Percentiles rank a stretch among this genome's conserved stretches.
These are phyloP conservation scores for Tetrastigma voinierianum DNA, from an alignment of 164 flowering plant genomes.

Conservation along the genomic window DNA sequence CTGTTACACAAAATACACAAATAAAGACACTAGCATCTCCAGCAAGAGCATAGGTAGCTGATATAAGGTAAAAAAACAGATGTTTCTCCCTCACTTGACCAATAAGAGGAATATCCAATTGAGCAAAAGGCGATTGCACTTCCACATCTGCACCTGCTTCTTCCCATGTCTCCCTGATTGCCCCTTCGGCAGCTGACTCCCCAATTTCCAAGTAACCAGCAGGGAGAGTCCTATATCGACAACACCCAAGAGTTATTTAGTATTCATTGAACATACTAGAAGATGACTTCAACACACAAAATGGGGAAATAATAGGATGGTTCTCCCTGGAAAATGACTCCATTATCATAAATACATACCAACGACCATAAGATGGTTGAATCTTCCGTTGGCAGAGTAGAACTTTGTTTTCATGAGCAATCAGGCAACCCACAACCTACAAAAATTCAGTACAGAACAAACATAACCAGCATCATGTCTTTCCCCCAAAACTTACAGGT, in stretches of 20 bases:
- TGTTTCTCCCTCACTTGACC: constrained; percentile 65
- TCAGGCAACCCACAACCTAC: constrained; percentile 93
- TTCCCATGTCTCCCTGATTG: constrained; percentile 91
- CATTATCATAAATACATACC: constrained; percentile 46
- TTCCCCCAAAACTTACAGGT: too few relatives aligned
- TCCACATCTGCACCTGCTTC: constrained; percentile 95
- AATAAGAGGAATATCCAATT: constrained; percentile 87
- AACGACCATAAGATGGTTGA: constrained; percentile 86
- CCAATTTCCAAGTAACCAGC: constrained; percentile 98
- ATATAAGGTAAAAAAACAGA: constrained; percentile 1
- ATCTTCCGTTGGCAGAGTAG: constrained; percentile 89
- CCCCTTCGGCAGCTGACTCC: constrained; percentile 94
- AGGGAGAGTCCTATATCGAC: constrained; percentile 83
- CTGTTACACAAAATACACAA: constrained; percentile 45
- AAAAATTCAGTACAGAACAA: neutral
- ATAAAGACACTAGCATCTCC: constrained; percentile 10
- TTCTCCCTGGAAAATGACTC: neutral
- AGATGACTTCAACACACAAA: neutral
- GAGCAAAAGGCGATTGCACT: constrained; percentile 83
- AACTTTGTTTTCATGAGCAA: constrained; percentile 82
- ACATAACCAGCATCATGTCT: too few relatives aligned
- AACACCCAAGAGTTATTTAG: neutral
- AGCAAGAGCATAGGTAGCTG: constrained; percentile 7
- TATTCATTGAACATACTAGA: neutral
- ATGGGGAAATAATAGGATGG: too few relatives aligned